phyloP scores from a whole-genome alignment of 441 rosid species.

The Pelargonium australe region DNA sequence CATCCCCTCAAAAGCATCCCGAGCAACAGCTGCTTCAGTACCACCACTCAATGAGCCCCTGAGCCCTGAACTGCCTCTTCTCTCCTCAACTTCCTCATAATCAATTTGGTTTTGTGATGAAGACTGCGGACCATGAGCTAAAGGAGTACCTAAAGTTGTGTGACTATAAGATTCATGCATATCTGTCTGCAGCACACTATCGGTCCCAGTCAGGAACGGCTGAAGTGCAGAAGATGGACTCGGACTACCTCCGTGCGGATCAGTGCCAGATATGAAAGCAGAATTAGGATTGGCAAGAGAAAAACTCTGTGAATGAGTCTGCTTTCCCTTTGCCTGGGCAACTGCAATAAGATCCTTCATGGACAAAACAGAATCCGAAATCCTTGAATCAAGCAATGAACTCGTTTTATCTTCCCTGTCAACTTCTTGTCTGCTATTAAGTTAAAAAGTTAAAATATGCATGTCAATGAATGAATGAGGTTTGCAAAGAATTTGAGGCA shows the following conservation, averaged over 20 bases:
- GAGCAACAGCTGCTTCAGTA: slow-evolving; percentile 95
- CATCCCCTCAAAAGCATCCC: slow-evolving; percentile 99
- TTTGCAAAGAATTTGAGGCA: slow-evolving; percentile 16
- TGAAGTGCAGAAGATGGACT: slow-evolving; percentile 48
- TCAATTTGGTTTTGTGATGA: slow-evolving; percentile 42
- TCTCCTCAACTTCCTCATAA: slow-evolving; percentile 69
- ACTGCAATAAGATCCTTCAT: slow-evolving; percentile 97
- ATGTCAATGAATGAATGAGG: slow-evolving; percentile 15
- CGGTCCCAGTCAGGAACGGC: slow-evolving; percentile 36
- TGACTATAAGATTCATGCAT: slow-evolving; percentile 37
- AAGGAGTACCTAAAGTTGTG: slow-evolving; percentile 24
- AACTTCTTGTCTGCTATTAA: slow-evolving; percentile 42
- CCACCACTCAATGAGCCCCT: slow-evolving; percentile 80
- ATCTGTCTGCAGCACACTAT: slow-evolving; percentile 35
- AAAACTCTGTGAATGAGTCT: slow-evolving; percentile 64
- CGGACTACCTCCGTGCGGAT: slow-evolving; percentile 44
- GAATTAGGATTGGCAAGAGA: slow-evolving; percentile 42
- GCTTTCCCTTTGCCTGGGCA: slow-evolving; percentile 91
- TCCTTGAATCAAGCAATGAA: slow-evolving; percentile 40
- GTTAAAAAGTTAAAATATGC: slow-evolving; percentile 7
- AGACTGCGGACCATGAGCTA: slow-evolving; percentile 45
- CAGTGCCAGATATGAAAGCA: slow-evolving; percentile 36
- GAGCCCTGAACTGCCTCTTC: slow-evolving; percentile 61
- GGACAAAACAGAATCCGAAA: slow-evolving; percentile 59
- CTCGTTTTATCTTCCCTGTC: slow-evolving; percentile 43